phyloP scores from a whole-genome alignment of 1,284 basidiomycete species.

The Wallemia hederae region DNA sequence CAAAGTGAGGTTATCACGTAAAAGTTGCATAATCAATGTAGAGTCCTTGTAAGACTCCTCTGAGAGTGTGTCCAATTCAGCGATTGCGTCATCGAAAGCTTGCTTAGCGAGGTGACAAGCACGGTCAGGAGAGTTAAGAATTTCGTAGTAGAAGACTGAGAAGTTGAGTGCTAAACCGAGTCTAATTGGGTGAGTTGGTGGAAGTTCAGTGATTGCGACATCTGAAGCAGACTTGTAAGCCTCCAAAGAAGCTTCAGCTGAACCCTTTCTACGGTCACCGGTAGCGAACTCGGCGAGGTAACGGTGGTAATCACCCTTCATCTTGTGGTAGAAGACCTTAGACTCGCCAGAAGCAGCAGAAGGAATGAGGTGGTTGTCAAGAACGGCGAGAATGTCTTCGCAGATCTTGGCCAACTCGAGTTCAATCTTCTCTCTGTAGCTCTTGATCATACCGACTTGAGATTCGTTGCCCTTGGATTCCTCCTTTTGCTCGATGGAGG shows the following conservation, averaged over 20 bases:
- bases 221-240: conserved; percentile 99
- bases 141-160: conserved; percentile 99
- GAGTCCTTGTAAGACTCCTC: conserved; percentile 99
- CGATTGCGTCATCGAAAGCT: conserved; percentile 97
- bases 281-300: conserved; percentile 99
- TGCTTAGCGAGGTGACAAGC: conserved; percentile 99
- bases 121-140: conserved; percentile 95
- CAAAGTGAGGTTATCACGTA: conserved; percentile 91
- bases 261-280: conserved; percentile 94
- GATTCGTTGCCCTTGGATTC: conserved; percentile 96
- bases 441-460: conserved; percentile 96
- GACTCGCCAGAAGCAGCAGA: conserved; percentile 93
- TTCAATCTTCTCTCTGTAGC: conserved; percentile 96
- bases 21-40: conserved; percentile 93
- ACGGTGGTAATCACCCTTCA: conserved; percentile 99
- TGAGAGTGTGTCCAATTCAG: conserved; percentile 95
- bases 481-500: conserved; percentile 99
- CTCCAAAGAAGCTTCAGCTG: conserved; percentile 92
- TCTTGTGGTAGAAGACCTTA: conserved; percentile 99
- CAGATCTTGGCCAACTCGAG: conserved; percentile 94
- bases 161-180: conserved; percentile 98
- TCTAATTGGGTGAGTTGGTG: conserved; percentile 96
- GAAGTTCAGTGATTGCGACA: conserved; percentile 88
- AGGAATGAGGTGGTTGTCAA: conserved; percentile 97
- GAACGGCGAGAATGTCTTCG: conserved; percentile 94